Conservation (phyloP, 2,329 filamentous ascomycete genomes). For the Hirsutella thompsonii region DNA sequence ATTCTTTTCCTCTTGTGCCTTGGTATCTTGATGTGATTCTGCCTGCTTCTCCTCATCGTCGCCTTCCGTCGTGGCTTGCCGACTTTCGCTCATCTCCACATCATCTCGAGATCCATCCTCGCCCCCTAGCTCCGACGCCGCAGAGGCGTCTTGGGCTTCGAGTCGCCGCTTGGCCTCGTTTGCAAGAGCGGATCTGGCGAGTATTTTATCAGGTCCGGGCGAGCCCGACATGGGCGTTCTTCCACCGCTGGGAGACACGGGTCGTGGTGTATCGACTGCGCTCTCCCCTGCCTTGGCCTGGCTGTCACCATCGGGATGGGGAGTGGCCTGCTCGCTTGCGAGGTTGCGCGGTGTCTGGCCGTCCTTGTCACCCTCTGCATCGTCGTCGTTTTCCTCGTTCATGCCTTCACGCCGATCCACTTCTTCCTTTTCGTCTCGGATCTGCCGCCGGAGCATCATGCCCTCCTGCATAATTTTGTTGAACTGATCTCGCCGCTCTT, state of each 20-base stretch:
- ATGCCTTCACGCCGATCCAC: conserved; percentile 79
- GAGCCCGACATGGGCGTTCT: conserved; percentile 19
- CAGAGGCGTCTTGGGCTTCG: not conserved
- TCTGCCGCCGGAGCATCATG: conserved; percentile 71
- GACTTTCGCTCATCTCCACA: conserved; percentile 42
- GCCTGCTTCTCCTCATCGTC: conserved; percentile 23
- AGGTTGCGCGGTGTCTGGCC: conserved; percentile 38
- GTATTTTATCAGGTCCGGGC: conserved; percentile 13
- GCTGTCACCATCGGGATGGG: conserved; percentile 29
- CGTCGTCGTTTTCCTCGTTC: conserved; percentile 53
- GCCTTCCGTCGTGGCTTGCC: conserved; percentile 19
- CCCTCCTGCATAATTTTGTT: conserved; percentile 82
- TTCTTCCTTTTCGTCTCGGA: conserved; percentile 91
- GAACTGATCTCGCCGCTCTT: conserved; percentile 75
- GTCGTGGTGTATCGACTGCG: conserved; percentile 14
- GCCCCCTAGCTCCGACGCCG: conserved; percentile 12
- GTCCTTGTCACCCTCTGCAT: conserved; percentile 30
- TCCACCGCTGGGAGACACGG: conserved; percentile 11
- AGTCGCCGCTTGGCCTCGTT: conserved; percentile 3
- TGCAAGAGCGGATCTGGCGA: conserved; percentile 1
- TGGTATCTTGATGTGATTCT: not conserved
- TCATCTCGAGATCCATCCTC: conserved; percentile 38
- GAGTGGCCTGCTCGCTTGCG: conserved; percentile 37
- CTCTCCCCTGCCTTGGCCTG: conserved; percentile 14
- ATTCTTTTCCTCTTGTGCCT: conserved; percentile 9